Evolutionary conservation across 2,329 filamentous ascomycete species (phyloP).

Genomic region (Escovopsis sp.): DNA sequence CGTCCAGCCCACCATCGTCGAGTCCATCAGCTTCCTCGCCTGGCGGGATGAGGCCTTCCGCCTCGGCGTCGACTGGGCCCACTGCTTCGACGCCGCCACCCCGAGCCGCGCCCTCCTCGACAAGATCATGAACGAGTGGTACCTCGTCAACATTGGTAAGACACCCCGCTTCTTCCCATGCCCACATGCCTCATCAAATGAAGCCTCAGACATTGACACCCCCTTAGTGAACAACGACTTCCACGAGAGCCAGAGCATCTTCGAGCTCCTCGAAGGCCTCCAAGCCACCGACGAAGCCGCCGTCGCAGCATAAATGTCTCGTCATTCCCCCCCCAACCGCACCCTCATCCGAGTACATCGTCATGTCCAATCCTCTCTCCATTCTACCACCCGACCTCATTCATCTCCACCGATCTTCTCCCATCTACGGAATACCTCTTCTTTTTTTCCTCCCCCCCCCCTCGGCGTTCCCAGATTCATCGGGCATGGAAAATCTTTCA

Average conservation of each 20-base stretch:
- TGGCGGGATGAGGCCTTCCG: slow-evolving; percentile 98
- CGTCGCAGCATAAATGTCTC: slow-evolving; percentile 1
- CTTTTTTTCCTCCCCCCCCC: no score
- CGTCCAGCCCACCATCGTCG: slow-evolving; percentile 98
- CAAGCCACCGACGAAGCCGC: slow-evolving; percentile 42
- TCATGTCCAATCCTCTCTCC: no score
- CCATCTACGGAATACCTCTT: no score
- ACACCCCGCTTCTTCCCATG: neutral
- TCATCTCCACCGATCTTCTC: no score
- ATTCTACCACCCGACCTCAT: no score
- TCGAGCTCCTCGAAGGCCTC: slow-evolving; percentile 70
- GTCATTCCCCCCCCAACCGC: no score
- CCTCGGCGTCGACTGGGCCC: slow-evolving; percentile 84
- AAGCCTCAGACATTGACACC: slow-evolving; percentile 1
- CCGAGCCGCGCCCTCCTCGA: slow-evolving; percentile 69
- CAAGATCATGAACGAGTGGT: slow-evolving; percentile 78
- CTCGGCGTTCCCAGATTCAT: no score
- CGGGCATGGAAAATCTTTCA: no score
- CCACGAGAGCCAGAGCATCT: slow-evolving; percentile 68
- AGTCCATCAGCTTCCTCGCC: slow-evolving; percentile 90
- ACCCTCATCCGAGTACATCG: no score
- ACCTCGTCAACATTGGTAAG: slow-evolving; percentile 86
- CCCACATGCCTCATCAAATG: neutral
- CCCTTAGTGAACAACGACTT: slow-evolving; percentile 86
- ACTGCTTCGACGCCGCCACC: slow-evolving; percentile 65